Base-by-base conservation (phyloP, 345 rosid genomes). In the Syzygium oleosum region DNA sequence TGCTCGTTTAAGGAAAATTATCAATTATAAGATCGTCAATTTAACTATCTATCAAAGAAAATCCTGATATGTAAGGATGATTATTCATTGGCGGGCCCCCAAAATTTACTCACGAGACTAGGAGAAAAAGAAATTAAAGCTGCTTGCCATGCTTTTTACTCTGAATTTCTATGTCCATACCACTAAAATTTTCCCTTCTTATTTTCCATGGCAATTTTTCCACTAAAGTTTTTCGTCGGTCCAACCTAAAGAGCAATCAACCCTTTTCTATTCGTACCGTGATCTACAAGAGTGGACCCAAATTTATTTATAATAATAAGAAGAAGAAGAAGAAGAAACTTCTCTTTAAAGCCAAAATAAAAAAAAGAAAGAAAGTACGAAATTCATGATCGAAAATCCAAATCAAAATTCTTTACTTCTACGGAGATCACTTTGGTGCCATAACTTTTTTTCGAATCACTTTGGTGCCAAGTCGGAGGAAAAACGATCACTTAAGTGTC, bases 41-140 rank as follows among this genome's bases (percentile, higher is more conserved):
- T 65, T 16, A 4, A 29, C 21, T 63, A 63, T 63, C 5, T 0
- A 63, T 63, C 6, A 63, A 14, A 29, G 38, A 29, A 63, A 63
- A 63, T 14, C 7, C 13, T 8, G 21, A 14, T 1, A 14, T 63
- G 14, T 5, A 19, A 63, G 21, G 19, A 63, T 63, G 9, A 29
- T 63, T 29, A 63, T 63, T 56, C 27, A 56, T 56, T 56, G n/a
- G 23, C 2, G 0, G 5, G 31, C 0, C 10, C 38, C 0, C 73
- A n/a, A 63, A 65, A 65, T 65, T 65, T 59, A 59, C 5, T 25
- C 3, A 0, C 1, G 1, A 31, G 78, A 15, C 0, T 15, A 65
- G 78, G 21, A 19, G 22, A 31, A 65, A 65, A 65, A 25, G 10
- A 16, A 68, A 31, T 16, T 65, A 16, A 38, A 17, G 43, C 1